Conservation (phyloP, 306 rosid species). For the Citrullus mucosospermus region DNA sequence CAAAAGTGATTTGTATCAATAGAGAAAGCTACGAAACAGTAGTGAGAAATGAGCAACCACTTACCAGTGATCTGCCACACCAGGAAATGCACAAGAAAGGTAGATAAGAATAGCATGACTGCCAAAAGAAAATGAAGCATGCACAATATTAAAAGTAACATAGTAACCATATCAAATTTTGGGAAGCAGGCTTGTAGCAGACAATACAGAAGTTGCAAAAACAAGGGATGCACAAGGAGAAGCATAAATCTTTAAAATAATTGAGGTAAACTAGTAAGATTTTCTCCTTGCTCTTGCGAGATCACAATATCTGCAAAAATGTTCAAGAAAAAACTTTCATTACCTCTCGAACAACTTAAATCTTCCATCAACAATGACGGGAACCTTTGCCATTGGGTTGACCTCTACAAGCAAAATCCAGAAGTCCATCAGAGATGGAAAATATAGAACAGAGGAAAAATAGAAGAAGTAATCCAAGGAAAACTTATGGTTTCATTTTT, state of each 20-base stretch:
- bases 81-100: constrained; percentile 70
- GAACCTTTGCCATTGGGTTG: constrained; percentile 70
- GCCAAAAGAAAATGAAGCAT: constrained; percentile 18
- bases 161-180: background rate
- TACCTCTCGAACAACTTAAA: constrained; percentile 81
- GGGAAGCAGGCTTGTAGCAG: background rate
- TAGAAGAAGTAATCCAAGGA: background rate
- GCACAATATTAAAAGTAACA: background rate
- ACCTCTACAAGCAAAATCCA: constrained; percentile 34
- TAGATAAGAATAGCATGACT: constrained; percentile 84
- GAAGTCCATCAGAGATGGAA: background rate
- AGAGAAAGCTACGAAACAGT: background rate
- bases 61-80: constrained; percentile 78
- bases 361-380: constrained; percentile 75
- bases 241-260: background rate
- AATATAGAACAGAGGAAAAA: background rate
- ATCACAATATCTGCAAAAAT: background rate
- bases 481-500: background rate
- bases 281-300: background rate
- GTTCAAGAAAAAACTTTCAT: background rate
- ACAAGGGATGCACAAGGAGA: background rate
- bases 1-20: background rate
- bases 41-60: constrained; percentile 14
- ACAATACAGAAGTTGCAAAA: background rate
- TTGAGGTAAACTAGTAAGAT: background rate